These are phyloP conservation scores for Elongisporangium anandrum DNA, from an alignment of 352 stramenopile species.

Conservation along the genomic window DNA sequence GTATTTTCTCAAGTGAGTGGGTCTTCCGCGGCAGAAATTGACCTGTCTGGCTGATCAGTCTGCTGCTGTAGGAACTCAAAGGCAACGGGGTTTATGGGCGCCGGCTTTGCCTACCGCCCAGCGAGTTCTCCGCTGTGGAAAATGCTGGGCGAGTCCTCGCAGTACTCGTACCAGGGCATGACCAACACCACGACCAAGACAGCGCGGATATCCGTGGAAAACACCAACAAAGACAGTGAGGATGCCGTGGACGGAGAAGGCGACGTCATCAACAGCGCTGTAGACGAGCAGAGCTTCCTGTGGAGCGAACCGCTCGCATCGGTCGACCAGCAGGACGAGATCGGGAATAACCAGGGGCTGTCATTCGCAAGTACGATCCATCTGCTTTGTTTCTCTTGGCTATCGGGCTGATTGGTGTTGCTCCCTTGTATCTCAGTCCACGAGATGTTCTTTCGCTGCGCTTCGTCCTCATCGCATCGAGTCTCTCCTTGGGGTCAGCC, in stretches of 20 bases:
- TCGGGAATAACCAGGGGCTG: slow-evolving; percentile 34
- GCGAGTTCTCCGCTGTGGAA: slow-evolving; percentile 36
- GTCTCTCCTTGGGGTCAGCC: not conserved
- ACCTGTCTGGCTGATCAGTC: not conserved
- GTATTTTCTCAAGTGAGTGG: slow-evolving; percentile 37
- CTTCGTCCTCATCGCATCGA: not conserved
- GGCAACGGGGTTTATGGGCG: slow-evolving; percentile 50
- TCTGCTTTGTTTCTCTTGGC: not conserved
- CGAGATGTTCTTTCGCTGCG: slow-evolving; percentile 25
- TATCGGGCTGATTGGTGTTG: not conserved
- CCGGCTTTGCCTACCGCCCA: slow-evolving; percentile 33
- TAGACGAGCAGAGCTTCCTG: slow-evolving; percentile 7
- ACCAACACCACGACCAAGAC: slow-evolving; percentile 7
- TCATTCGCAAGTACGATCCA: slow-evolving; percentile 43
- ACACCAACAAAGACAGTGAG: not conserved
- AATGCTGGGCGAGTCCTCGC: slow-evolving; percentile 9
- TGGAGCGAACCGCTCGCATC: slow-evolving; percentile 55
- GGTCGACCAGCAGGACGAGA: slow-evolving; percentile 23
- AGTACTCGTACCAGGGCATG: slow-evolving; percentile 24
- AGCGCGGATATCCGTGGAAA: slow-evolving; percentile 7
- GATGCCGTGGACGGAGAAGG: not conserved
- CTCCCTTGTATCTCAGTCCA: slow-evolving; percentile 48
- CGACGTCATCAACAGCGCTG: slow-evolving; percentile 1
- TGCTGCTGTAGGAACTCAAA: slow-evolving; percentile 18
- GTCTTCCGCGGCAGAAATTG: not conserved